Evolutionary conservation across 352 stramenopile genomes (phyloP).

Genomic region (Phytophthora palmivora): DNA sequence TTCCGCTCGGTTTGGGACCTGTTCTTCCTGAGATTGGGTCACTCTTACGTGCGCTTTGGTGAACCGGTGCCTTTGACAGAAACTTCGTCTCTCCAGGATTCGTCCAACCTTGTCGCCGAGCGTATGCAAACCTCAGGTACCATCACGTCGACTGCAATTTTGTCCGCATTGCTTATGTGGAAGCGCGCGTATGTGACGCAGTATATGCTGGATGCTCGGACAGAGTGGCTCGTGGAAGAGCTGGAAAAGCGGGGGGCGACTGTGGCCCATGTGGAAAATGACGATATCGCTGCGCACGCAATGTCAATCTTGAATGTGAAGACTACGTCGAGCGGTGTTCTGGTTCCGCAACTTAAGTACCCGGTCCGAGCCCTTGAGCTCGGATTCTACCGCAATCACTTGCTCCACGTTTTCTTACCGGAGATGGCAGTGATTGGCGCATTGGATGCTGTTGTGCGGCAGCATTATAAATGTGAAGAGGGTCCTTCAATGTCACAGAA

Average conservation of each 20-base stretch:
- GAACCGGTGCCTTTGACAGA: constrained; percentile 68
- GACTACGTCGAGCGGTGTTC: constrained; percentile 45
- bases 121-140: constrained; percentile 83
- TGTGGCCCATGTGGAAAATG: constrained; percentile 65
- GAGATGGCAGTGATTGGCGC: constrained; percentile 78
- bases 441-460: constrained; percentile 51
- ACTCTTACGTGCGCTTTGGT: constrained; percentile 89
- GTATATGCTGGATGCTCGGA: constrained; percentile 62
- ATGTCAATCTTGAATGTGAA: constrained; percentile 67
- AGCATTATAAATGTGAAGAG: constrained; percentile 14
- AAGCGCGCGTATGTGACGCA: constrained; percentile 65
- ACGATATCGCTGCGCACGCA: constrained; percentile 63
- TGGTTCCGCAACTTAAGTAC: constrained; percentile 62
- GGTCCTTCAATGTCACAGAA: constrained; percentile 2
- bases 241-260: constrained; percentile 52
- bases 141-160: constrained; percentile 76
- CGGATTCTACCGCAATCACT: constrained; percentile 88
- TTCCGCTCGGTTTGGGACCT: constrained; percentile 78
- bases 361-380: constrained; percentile 75
- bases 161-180: constrained; percentile 84
- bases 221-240: constrained; percentile 66
- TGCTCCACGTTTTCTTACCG: constrained; percentile 81
- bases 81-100: constrained; percentile 50
- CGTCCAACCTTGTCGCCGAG: constrained; percentile 59
- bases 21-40: constrained; percentile 76